Conservation (phyloP, 2,329 filamentous ascomycete genomes). For the Ophiostoma pallidulum region DNA sequence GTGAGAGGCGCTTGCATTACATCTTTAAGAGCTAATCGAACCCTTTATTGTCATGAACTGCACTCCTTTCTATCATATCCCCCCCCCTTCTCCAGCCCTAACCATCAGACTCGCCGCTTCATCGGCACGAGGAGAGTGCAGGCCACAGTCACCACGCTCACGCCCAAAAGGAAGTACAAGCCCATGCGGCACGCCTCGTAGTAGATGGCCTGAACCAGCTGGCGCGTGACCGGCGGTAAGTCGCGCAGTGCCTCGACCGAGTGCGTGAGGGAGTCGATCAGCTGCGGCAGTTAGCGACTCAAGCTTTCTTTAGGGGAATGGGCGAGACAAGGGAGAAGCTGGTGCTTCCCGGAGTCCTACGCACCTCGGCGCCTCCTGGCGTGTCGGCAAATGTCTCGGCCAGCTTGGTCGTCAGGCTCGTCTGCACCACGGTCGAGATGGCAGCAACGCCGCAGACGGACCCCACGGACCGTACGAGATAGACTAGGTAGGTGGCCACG, state of each 20-base stretch:
- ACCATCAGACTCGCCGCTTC: not conserved
- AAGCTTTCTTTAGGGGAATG: not conserved
- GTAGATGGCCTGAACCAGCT: conserved; percentile 9
- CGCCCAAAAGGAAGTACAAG: conserved; percentile 10
- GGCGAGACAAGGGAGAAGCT: not conserved
- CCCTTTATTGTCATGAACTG: too few relatives aligned
- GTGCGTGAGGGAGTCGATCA: conserved; percentile 10
- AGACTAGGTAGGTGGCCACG: conserved; percentile 10
- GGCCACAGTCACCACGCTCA: not conserved
- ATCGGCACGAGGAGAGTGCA: conserved; percentile 5
- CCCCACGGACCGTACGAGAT: conserved; percentile 11
- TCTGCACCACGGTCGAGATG: conserved; percentile 11
- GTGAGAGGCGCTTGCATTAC: too few relatives aligned
- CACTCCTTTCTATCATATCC: too few relatives aligned
- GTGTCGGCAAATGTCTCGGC: conserved; percentile 2
- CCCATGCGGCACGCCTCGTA: conserved; percentile 12
- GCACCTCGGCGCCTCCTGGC: not conserved
- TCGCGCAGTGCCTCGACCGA: conserved; percentile 11
- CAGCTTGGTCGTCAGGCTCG: not conserved
- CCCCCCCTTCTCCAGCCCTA: not conserved
- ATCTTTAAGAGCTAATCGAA: too few relatives aligned
- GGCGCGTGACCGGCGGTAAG: conserved; percentile 1
- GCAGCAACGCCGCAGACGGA: conserved; percentile 12
- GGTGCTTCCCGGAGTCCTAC: too few relatives aligned
- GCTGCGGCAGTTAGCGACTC: not conserved